Conservation (phyloP, 805 yeast species). For the Candida incommunis region DNA sequence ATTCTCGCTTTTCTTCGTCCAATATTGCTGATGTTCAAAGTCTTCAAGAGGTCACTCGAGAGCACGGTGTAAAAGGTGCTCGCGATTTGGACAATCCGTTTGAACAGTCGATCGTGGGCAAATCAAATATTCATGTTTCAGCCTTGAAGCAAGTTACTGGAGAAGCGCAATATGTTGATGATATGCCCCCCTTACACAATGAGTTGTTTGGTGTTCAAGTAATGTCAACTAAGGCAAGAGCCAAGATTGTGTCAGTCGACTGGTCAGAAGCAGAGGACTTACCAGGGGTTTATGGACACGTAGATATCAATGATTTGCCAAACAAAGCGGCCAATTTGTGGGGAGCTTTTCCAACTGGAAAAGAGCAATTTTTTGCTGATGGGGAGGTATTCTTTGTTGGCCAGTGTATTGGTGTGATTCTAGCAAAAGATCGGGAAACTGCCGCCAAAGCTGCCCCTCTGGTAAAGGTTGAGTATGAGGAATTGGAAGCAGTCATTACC, state of each 20-base stretch:
- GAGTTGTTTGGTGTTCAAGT: conserved; percentile 32
- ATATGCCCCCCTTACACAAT: conserved; percentile 27
- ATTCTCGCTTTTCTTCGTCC: conserved; percentile 10
- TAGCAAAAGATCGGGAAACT: conserved; percentile 26
- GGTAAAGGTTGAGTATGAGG: conserved; percentile 31
- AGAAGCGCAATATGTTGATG: conserved; percentile 32
- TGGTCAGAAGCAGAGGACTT: conserved; percentile 24
- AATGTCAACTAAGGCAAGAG: conserved; percentile 29
- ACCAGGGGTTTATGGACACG: conserved; percentile 29
- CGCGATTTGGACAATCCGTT: conserved; percentile 27
- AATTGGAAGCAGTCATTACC: conserved; percentile 23
- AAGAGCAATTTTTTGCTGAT: conserved; percentile 31
- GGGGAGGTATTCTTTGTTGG: conserved; percentile 28
- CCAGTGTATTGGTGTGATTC: conserved; percentile 29
- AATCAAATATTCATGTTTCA: conserved; percentile 29
- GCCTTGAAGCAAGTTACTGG: conserved; percentile 35
- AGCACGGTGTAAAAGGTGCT: conserved; percentile 22
- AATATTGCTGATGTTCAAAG: not conserved
- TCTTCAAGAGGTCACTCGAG: conserved; percentile 24
- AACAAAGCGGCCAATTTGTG: conserved; percentile 25
- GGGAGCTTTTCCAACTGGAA: conserved; percentile 30
- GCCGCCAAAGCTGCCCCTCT: conserved; percentile 29
- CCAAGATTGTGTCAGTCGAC: conserved; percentile 29
- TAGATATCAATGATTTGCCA: conserved; percentile 28
- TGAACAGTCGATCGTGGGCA: conserved; percentile 26